Evolutionary conservation across 2,329 filamentous ascomycete species (phyloP).

Genomic region (Domatiomyces globalis): DNA sequence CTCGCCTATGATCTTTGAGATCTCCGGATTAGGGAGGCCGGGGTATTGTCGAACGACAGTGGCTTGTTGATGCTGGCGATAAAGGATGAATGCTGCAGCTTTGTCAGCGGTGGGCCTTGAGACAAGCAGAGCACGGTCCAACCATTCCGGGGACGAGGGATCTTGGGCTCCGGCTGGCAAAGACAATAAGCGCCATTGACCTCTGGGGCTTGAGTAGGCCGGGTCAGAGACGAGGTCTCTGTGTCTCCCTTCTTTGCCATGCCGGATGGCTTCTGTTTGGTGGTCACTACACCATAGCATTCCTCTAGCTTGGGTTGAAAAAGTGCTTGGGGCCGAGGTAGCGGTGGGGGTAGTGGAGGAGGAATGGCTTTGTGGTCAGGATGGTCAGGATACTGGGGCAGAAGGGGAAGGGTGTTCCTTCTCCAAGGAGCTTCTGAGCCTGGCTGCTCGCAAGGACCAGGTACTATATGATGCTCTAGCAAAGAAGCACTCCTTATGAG

Average conservation of each 20-base stretch:
- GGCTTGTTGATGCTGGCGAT: constrained; percentile 83
- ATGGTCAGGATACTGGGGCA: constrained; percentile 3
- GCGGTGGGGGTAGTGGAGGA: constrained; percentile 3
- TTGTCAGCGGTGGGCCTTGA: constrained; percentile 2
- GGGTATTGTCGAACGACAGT: constrained; percentile 68
- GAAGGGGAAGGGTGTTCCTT: constrained; percentile 10
- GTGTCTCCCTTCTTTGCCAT: constrained; percentile 3
- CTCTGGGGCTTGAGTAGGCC: constrained; percentile 3
- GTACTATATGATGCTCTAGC: constrained; percentile 18
- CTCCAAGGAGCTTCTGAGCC: constrained; percentile 5
- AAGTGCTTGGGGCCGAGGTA: background rate
- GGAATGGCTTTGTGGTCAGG: constrained; percentile 3
- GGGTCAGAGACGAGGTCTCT: background rate
- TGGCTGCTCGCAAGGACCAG: constrained; percentile 5
- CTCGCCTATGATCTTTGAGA: constrained; percentile 91
- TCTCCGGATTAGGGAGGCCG: constrained; percentile 85
- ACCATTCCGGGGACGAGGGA: constrained; percentile 58
- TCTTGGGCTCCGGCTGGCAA: constrained; percentile 57
- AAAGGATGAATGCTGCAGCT: constrained; percentile 83
- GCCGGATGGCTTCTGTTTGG: background rate
- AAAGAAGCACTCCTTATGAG: constrained; percentile 14
- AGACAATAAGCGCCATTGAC: constrained; percentile 41
- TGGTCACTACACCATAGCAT: background rate
- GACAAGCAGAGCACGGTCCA: constrained; percentile 25
- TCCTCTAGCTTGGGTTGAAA: background rate